Percentiles rank a stretch among this genome's conserved stretches.
phyloP scores from a whole-genome alignment of 2,329 filamentous ascomycete genomes.

The Knoxdaviesia proteae region DNA sequence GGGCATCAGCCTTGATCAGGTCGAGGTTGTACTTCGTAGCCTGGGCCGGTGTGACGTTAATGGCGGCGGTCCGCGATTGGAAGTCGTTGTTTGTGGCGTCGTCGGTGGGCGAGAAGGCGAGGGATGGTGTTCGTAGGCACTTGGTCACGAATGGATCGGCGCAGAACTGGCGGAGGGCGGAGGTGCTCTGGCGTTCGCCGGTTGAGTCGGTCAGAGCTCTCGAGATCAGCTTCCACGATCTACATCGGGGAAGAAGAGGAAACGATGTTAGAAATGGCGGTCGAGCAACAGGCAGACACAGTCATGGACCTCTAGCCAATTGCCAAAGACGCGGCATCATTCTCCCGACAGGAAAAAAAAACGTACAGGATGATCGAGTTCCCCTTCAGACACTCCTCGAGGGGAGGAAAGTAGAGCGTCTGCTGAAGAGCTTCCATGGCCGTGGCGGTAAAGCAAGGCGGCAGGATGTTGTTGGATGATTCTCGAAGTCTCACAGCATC shows the following conservation, averaged over 20 bases:
- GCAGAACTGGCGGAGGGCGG: constrained; percentile 46
- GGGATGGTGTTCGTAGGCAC: constrained; percentile 47
- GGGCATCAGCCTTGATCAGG: constrained; percentile 62
- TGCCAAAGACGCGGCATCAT: constrained; percentile 2
- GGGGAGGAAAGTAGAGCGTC: constrained; percentile 62
- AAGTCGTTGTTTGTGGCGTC: constrained; percentile 48
- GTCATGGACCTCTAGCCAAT: constrained; percentile 7
- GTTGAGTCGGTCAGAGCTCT: constrained; percentile 33
- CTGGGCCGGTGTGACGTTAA: constrained; percentile 53
- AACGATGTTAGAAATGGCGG: background rate
- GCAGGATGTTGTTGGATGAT: no score
- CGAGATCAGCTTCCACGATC: constrained; percentile 41
- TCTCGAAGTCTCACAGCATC: no score
- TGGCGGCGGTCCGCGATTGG: constrained; percentile 69
- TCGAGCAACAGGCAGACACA: background rate
- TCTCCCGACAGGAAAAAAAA: constrained; percentile 4
- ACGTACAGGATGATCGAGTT: constrained; percentile 62
- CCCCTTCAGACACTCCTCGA: constrained; percentile 69
- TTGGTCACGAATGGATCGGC: constrained; percentile 45
- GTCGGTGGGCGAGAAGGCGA: constrained; percentile 42
- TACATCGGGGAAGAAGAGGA: constrained; percentile 10
- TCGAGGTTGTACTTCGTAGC: constrained; percentile 52
- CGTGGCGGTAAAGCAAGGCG: no score
- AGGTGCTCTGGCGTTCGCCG: constrained; percentile 30
- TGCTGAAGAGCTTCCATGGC: no score